Base-by-base conservation (phyloP, 2,329 filamentous ascomycete species). In the Aspergillus clavatus region DNA sequence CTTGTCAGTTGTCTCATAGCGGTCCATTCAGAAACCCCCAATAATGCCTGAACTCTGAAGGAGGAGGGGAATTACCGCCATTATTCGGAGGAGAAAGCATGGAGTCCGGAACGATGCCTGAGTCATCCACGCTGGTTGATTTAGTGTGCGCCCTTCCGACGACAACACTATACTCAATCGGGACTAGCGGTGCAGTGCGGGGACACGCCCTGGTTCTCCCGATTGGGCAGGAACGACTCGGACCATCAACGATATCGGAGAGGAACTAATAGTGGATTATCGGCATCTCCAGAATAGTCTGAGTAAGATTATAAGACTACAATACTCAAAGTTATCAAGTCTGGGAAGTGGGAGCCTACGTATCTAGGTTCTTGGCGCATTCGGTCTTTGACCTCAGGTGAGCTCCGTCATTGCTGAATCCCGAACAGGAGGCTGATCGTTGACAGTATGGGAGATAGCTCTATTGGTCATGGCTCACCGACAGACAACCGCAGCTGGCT, bases 121-220 rank as follows among this genome's bases (percentile, higher is more conserved):
- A 36, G 39, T 21, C 45, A 43, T 50, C 36, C 36, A 21, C 38
- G 19, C 12, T 5, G 39, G 43, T 38, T 42, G 44, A 31, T 38
- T 8, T 45, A 45, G 39, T 50, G 50, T 56, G 46, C 59, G 60
- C 60, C 61, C 59, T 63, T 59, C 52, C 45, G 45, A 52, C 59
- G 61, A 57, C 61, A 65, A 47, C 53, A 52, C 61, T 40, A 60
- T 53, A 11, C 61, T 53, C 45, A 14, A 45, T 52, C 14, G 3
- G 54, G 61, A 10, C 31, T 49, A 42, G n/a, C 11, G 4, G 18
- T 14, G 21, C n/a, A 5, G 6, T 28, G 45, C 48, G 45, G 45
- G 38, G 45, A 35, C 36, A 33, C 38, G 14, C 23, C 23, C 38
- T 4, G 22, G 8, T 45, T 46, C 41, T 41, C 33, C 40, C 21